A percentile compares a stretch with the other conserved stretches of the same genome.
These are phyloP conservation scores for Neonothopanus nambi DNA, from an alignment of 1,284 basidiomycete genomes.

Conservation along the genomic window DNA sequence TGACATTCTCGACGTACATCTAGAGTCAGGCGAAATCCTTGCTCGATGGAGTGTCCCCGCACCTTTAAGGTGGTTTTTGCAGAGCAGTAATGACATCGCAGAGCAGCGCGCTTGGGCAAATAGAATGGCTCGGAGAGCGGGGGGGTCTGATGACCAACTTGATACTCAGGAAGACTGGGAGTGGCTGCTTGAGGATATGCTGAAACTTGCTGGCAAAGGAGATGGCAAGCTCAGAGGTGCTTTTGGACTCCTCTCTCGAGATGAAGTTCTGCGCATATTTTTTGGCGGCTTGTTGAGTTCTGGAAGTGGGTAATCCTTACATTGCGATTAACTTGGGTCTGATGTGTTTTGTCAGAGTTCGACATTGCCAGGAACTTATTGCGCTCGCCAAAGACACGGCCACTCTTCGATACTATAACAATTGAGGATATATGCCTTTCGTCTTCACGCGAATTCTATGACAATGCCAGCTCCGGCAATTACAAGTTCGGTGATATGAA, in stretches of 20 bases:
- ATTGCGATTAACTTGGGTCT: conserved; percentile 10
- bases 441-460: conserved; percentile 87
- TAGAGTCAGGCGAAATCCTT: conserved; percentile 91
- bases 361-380: conserved; percentile 73
- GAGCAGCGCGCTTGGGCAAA: conserved; percentile 88
- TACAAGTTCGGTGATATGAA: conserved; percentile 94
- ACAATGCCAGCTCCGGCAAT: conserved; percentile 90
- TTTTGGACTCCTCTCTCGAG: conserved; percentile 71
- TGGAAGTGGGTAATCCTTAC: conserved; percentile 67
- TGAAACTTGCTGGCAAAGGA: conserved; percentile 70
- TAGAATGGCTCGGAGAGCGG: conserved; percentile 77
- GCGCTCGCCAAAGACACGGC: conserved; percentile 48
- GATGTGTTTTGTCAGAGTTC: conserved; percentile 58
- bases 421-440: conserved; percentile 81
- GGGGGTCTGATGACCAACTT: conserved; percentile 54
- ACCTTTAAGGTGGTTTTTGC: conserved; percentile 83
- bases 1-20: conserved; percentile 89
- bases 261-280: conserved; percentile 79
- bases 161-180: conserved; percentile 78
- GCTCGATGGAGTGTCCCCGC: conserved; percentile 83
- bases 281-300: conserved; percentile 82
- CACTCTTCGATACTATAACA: conserved; percentile 49
- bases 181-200: conserved; percentile 86
- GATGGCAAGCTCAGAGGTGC: conserved; percentile 68
- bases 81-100: conserved; percentile 61